Evolutionary conservation across 805 yeast species (phyloP).

Genomic region (Barnettozyma wickerhamii): DNA sequence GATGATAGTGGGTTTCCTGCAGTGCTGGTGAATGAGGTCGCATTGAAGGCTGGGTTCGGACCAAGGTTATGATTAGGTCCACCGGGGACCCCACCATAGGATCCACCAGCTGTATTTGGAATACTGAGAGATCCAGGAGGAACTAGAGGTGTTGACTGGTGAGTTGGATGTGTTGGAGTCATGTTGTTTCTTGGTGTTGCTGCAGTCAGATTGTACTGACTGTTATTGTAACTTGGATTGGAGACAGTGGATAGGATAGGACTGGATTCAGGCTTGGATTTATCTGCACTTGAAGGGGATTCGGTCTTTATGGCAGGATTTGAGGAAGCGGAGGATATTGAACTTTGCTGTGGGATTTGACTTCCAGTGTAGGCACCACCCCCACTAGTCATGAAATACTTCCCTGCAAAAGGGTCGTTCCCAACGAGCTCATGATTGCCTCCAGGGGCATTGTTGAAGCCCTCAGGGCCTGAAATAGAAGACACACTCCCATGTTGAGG

Average conservation of each 20-base stretch:
- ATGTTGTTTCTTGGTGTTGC: constrained; percentile 5
- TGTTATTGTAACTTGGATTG: neutral
- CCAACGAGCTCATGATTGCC: too few relatives aligned
- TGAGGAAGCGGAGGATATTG: neutral
- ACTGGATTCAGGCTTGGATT: constrained; percentile 3
- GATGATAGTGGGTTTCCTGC: neutral
- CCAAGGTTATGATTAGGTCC: neutral
- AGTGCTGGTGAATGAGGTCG: neutral
- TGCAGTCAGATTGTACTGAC: constrained; percentile 4
- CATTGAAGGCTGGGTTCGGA: neutral
- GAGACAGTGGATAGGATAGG: neutral
- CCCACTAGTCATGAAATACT: neutral
- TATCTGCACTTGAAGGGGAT: constrained; percentile 2
- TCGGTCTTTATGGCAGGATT: neutral
- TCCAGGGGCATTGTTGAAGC: too few relatives aligned
- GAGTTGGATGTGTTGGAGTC: neutral
- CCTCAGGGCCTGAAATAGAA: neutral
- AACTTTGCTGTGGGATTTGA: constrained; percentile 1
- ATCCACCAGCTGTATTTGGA: neutral
- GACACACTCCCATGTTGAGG: neutral
- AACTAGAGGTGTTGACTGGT: neutral
- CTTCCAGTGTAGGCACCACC: neutral
- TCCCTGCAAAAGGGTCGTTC: neutral
- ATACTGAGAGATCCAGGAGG: neutral
- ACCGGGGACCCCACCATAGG: neutral